Base-by-base conservation (phyloP, 192 early-diverging fungal genomes). In the Umbelopsis vinacea region DNA sequence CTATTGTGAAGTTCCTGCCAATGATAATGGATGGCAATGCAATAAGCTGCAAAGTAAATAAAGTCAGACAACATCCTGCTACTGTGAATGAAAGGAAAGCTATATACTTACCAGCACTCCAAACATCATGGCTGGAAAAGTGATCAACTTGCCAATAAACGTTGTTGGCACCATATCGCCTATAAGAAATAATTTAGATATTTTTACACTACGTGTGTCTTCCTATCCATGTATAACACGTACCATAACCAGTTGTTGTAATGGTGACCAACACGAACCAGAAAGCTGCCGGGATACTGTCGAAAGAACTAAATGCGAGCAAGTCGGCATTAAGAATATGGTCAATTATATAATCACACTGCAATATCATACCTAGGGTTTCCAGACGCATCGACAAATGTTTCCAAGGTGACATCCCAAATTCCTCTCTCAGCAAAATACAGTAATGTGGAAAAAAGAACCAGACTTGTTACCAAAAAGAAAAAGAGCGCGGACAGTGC, bases 11-110 rank as follows among this genome's bases (percentile, higher is more conserved):
- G 73, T 94, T 92, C 38, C 92, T 77, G 21, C 93, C 93, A 40
- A 94, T 91, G 71, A 94, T 93, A 67, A 94, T 94, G 6, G 93
- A 94, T 12, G 93, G 93, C 71, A 94, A 71, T 0, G 92, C 90
- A 76, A 94, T 94, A 24, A 94, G 76, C 84, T 83, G 68, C n/a
- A 52, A 26, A 43, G 40, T 46, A 70, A 33, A 38, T n/a, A 38
- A 17, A 67, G n/a, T 22, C 45, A 70, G 50, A 24, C n/a, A 11
- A 21, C 15, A 57, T 17, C 1, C 21, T 29, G 50, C 5, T 3
- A 17, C 7, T 35, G 11, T 0, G 15, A 15, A 22, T 12, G 38
- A 68, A 4, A 19, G 46, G 26, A 73, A 14, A 52, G 22, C 15
- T 7, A 50, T 15, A 15, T n/a, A 1, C 68, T 66, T 73, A 85